Evolutionary conservation across 768 basidiomycete species (phyloP), one percentile per base, ranked within the genome.

Genomic region (Cyclocybe cylindracea): DNA sequence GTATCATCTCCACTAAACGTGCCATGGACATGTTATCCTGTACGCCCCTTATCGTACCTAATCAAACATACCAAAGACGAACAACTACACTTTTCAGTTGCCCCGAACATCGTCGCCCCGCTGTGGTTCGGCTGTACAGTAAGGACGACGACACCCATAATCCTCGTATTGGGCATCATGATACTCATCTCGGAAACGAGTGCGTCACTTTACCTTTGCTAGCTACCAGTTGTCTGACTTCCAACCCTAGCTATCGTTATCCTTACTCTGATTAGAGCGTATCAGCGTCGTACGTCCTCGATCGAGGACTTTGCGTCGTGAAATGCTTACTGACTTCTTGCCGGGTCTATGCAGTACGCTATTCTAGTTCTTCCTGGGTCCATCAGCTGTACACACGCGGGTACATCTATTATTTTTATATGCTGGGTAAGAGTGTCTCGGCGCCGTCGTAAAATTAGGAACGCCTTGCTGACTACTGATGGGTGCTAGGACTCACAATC

Each of bases 331-430:
- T 24, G 24, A 24, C 24, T 24, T 24, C 2, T 24, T 5, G 24
- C 5, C 5, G n/a, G n/a, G n/a, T 24, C 24, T 24, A 24, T 37
- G 36, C 44, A 29, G 33, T 35, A 10, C 44, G 51, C n/a, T 41
- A 47, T 32, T 54, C 57, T 7, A 41, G n/a, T 4, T 43, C 39
- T 8, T 54, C 57, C 7, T 63, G 61, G 61, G 52, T 60, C 2
- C 37, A 44, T 11, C 54, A 60, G 11, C 29, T 63, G 3, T 60
- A 63, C 44, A 46, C 48, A 34, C 50, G 53, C 39, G 61, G 61
- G 56, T 36, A 47, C 34, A 9, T 50, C 29, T 48, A 54, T 44
- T 59, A 56, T 42, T 31, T 51, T n/a, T 59, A 39, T 46, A 29
- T 59, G 43, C 47, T 59, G 11, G 31, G 57, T 59, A 19, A 10